A percentile compares a stretch with the other conserved stretches of the same genome.
These are phyloP conservation scores for Circinella minor DNA, from an alignment of 371 early-diverging fungal genomes.

Conservation along the genomic window DNA sequence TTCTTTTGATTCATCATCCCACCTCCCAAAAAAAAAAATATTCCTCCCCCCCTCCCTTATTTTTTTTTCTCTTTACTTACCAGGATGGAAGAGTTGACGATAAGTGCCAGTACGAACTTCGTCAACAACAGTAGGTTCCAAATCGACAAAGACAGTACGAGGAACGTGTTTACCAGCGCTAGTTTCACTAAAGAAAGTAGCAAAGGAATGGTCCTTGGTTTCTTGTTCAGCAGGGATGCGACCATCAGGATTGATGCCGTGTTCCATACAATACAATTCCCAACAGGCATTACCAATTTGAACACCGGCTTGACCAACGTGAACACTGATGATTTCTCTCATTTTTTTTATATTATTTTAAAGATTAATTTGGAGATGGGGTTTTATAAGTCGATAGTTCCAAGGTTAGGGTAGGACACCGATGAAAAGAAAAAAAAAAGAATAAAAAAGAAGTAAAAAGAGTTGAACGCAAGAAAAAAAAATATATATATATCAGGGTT, in stretches of 20 bases:
- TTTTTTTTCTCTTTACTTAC: constrained; percentile 84
- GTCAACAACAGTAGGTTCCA: constrained; percentile 98
- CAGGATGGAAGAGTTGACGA: constrained; percentile 98
- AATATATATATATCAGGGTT: no score
- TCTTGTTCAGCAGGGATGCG: constrained; percentile 63
- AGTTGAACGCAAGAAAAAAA: background rate
- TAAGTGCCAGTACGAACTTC: constrained; percentile 97
- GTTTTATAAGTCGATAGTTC: constrained; percentile 19
- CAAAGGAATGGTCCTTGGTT: constrained; percentile 24
- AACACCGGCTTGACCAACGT: constrained; percentile 98
- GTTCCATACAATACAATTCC: constrained; percentile 85
- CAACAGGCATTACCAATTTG: constrained; percentile 99
- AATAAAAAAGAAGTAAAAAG: constrained; percentile 1
- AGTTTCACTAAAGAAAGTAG: constrained; percentile 95
- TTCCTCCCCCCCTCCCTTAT: no score
- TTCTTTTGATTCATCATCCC: constrained; percentile 47
- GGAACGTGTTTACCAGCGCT: constrained; percentile 98
- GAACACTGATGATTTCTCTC: constrained; percentile 98
- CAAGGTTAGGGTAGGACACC: constrained; percentile 24
- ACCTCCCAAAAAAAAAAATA: no score
- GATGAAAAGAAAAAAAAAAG: constrained; percentile 4
- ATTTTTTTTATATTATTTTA: constrained; percentile 50
- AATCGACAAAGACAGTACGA: constrained; percentile 96
- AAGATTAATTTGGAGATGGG: constrained; percentile 4
- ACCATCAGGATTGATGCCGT: constrained; percentile 91